Evolutionary conservation across 352 stramenopile species (phyloP).

Genomic region (Phytophthora hibernalis): DNA sequence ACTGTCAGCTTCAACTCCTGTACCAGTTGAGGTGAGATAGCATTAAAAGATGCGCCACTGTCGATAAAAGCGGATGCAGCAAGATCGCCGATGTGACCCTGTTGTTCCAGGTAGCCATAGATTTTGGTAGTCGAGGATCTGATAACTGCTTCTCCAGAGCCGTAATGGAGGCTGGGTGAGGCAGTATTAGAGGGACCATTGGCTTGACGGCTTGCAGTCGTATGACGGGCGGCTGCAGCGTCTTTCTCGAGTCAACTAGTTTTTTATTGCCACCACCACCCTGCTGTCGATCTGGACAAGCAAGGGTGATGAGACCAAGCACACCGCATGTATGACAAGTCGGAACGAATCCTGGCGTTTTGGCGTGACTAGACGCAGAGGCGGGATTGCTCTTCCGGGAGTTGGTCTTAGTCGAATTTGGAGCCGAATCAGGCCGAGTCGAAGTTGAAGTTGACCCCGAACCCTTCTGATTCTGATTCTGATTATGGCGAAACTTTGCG

Average conservation of each 20-base stretch:
- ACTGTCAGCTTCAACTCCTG: neutral
- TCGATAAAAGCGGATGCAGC: neutral
- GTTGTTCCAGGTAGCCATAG: neutral
- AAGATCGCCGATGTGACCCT: neutral
- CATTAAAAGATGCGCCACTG: neutral
- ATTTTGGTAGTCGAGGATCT: neutral
- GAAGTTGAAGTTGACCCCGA: slow-evolving; percentile 1
- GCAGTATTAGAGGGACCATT: neutral
- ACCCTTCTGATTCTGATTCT: neutral
- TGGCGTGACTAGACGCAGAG: neutral
- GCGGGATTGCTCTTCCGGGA: neutral
- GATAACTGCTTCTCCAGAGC: slow-evolving; percentile 1
- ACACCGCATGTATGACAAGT: neutral
- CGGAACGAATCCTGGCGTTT: neutral
- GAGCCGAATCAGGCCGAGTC: neutral
- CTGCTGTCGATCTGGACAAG: neutral
- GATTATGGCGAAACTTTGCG: neutral
- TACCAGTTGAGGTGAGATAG: neutral
- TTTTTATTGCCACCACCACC: neutral
- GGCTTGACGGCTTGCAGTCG: slow-evolving; percentile 3
- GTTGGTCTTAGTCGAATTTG: neutral
- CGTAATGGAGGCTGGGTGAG: neutral
- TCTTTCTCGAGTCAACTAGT: neutral
- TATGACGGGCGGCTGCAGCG: neutral
- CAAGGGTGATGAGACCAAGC: slow-evolving; percentile 1